phyloP scores from a whole-genome alignment of 1,284 basidiomycete genomes.

The Cryptococcus maquisensis region DNA sequence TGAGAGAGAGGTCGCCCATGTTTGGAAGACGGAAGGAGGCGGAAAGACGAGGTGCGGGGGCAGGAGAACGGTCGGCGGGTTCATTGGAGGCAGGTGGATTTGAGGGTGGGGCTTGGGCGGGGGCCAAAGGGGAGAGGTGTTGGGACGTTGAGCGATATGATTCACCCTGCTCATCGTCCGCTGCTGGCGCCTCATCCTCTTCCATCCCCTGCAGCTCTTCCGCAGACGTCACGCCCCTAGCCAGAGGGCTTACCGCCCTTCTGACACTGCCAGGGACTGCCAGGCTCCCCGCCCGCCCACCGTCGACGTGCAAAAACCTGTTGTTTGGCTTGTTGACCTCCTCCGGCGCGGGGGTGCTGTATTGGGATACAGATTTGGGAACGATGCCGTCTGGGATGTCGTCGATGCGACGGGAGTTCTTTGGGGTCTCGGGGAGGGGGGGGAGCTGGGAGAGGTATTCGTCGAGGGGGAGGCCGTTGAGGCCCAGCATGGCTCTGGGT shows the following conservation, averaged over 20 bases:
- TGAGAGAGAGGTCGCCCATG: conserved; percentile 8
- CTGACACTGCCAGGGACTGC: neutral
- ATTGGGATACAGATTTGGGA: neutral
- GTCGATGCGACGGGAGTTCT: conserved; percentile 4
- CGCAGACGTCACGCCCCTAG: neutral
- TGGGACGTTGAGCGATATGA: neutral
- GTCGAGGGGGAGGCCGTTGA: conserved; percentile 13
- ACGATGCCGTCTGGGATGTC: conserved; percentile 5
- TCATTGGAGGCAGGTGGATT: neutral
- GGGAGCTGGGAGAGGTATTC: conserved; percentile 18
- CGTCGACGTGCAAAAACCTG: neutral
- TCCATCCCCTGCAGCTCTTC: neutral
- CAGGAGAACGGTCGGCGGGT: neutral
- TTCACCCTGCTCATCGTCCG: neutral
- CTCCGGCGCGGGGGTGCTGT: neutral
- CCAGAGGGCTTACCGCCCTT: neutral
- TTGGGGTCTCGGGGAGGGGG: conserved; percentile 22
- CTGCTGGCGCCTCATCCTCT: no score
- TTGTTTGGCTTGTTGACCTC: neutral
- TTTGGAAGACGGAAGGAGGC: conserved; percentile 12
- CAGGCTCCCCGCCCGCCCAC: neutral
- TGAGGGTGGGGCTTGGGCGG: neutral
- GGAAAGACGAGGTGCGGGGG: conserved; percentile 7
- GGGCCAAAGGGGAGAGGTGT: neutral
- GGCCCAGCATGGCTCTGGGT: conserved; percentile 6